Percentiles rank a stretch among this genome's conserved stretches.
Conservation (phyloP, 345 rosid genomes). For the Gossypium thurberi region DNA sequence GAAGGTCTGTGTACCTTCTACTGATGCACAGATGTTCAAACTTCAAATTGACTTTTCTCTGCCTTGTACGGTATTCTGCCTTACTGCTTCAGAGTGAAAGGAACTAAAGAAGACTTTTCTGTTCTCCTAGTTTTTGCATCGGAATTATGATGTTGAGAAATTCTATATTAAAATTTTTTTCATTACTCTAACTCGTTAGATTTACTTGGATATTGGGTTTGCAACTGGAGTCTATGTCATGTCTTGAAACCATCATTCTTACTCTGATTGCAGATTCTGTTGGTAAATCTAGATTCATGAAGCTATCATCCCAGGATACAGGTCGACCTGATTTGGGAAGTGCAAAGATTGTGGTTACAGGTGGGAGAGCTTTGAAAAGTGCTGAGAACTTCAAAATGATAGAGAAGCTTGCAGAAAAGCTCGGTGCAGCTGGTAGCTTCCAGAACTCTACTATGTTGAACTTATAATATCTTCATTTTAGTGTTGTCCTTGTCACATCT, state of each 20-base stretch:
- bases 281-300: constrained; percentile 63
- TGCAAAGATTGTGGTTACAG: constrained; percentile 82
- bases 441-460: neutral
- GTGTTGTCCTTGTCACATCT: neutral
- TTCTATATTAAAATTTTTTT: neutral
- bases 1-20: constrained; percentile 57
- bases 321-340: constrained; percentile 97
- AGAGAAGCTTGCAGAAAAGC: constrained; percentile 93
- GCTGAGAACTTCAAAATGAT: constrained; percentile 90
- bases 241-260: neutral
- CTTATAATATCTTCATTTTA: neutral
- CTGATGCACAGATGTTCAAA: neutral
- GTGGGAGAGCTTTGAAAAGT: constrained; percentile 86
- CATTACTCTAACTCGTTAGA: neutral
- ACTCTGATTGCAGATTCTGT: constrained; percentile 41
- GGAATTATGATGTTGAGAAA: neutral
- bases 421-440: constrained; percentile 83
- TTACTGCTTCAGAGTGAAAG: neutral
- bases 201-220: neutral
- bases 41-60: constrained; percentile 8
- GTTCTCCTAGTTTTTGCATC: neutral
- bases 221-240: neutral
- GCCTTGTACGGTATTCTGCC: neutral
- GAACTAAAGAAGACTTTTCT: neutral
- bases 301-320: constrained; percentile 62